Evolutionary conservation across 805 yeast genomes (phyloP).

Genomic region (Metschnikowia corniflorae): DNA sequence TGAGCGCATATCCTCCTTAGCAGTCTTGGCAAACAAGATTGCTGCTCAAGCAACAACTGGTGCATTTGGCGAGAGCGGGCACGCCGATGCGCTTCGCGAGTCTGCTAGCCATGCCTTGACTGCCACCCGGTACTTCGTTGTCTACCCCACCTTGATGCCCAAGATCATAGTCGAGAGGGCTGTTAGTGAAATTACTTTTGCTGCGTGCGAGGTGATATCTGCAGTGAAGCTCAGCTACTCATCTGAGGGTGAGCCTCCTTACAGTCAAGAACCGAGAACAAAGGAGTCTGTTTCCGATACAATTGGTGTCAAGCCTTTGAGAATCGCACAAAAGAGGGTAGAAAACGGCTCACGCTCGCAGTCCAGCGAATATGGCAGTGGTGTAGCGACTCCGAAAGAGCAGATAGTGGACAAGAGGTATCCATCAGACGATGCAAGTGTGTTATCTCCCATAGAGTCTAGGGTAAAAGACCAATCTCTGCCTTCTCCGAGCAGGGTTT

Average conservation of each 20-base stretch:
- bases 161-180: slow-evolving; percentile 70
- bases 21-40: slow-evolving; percentile 43
- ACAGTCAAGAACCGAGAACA: not conserved
- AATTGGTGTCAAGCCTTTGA: slow-evolving; percentile 12
- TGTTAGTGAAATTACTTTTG: slow-evolving; percentile 65
- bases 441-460: slow-evolving; percentile 5
- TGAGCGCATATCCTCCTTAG: slow-evolving; percentile 48
- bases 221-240: slow-evolving; percentile 44
- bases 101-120: slow-evolving; percentile 74
- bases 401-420: not conserved
- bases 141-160: slow-evolving; percentile 65
- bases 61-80: slow-evolving; percentile 12
- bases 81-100: slow-evolving; percentile 52
- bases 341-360: not conserved
- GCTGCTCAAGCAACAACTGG: slow-evolving; percentile 32
- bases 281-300: not conserved
- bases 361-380: not conserved
- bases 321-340: slow-evolving; percentile 8
- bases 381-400: not conserved
- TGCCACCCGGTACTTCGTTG: slow-evolving; percentile 67
- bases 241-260: slow-evolving; percentile 2
- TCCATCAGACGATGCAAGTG: not conserved
- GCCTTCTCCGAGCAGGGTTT: slow-evolving; percentile 5
- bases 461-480: slow-evolving; percentile 3
- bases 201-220: slow-evolving; percentile 59